Evolutionary conservation across 129 eudicot genomes (phyloP).

Genomic region (Flaveria linearis): DNA sequence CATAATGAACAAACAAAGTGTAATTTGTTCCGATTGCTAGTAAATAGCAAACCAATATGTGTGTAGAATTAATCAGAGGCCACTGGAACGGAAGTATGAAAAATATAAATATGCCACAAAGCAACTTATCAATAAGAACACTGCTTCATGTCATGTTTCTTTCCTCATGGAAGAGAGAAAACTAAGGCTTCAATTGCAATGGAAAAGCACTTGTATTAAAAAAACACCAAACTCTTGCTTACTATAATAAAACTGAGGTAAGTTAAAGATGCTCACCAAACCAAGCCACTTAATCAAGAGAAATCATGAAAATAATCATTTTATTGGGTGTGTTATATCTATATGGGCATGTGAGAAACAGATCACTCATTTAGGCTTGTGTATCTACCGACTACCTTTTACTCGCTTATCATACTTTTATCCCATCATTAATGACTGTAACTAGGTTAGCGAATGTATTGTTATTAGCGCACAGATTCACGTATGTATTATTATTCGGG

Average conservation of each 20-base stretch:
- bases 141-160: not conserved
- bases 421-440: not conserved
- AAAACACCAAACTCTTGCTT: not conserved
- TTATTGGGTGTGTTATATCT: not conserved
- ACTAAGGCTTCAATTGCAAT: not conserved
- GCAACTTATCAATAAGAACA: not conserved
- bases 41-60: not conserved
- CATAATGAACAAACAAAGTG: not conserved
- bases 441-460: not conserved
- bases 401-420: not conserved
- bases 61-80: not conserved
- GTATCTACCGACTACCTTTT: not conserved
- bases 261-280: slow-evolving; percentile 21
- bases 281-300: not conserved
- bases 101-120: not conserved
- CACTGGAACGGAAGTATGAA: not conserved
- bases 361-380: not conserved
- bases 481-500: not conserved
- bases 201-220: not conserved
- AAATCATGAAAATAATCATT: not conserved
- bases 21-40: not conserved
- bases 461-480: not conserved
- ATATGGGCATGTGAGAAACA: not conserved
- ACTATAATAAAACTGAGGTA: no score
- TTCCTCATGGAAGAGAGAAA: not conserved